Conservation (phyloP, 129 eudicot genomes). For the Oenanthe sinensis region DNA sequence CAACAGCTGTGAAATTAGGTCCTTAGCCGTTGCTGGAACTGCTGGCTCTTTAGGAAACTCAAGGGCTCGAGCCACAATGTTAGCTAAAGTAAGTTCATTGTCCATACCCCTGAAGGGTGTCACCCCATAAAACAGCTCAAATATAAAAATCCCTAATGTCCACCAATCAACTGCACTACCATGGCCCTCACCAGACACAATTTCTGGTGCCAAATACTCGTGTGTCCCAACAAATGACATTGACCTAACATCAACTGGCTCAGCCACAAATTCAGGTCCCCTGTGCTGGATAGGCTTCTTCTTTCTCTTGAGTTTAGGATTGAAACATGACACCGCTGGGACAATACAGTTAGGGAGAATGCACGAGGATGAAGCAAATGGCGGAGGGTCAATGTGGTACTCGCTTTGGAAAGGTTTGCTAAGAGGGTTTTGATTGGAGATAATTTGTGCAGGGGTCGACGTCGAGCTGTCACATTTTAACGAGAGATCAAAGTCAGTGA, state of each 20-base stretch:
- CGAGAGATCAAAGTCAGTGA: slow-evolving; percentile 87
- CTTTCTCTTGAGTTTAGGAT: slow-evolving; percentile 56
- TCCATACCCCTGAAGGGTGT: slow-evolving; percentile 84
- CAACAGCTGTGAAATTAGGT: slow-evolving; percentile 56
- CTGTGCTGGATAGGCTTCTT: slow-evolving; percentile 45
- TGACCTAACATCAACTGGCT: slow-evolving; percentile 76
- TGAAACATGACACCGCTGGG: slow-evolving; percentile 78
- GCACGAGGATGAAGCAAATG: slow-evolving; percentile 68
- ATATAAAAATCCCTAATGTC: slow-evolving; percentile 79
- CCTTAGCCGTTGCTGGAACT: slow-evolving; percentile 55
- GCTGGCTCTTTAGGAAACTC: slow-evolving; percentile 83
- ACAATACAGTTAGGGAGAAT: slow-evolving; percentile 84
- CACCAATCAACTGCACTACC: slow-evolving; percentile 99
- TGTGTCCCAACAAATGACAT: slow-evolving; percentile 99
- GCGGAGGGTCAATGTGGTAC: slow-evolving; percentile 33
- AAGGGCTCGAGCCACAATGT: slow-evolving; percentile 88
- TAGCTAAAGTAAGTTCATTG: slow-evolving; percentile 71
- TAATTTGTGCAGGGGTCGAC: slow-evolving; percentile 64
- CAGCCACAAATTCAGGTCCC: slow-evolving; percentile 75
- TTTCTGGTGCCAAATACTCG: slow-evolving; percentile 90
- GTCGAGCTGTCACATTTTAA: slow-evolving; percentile 65
- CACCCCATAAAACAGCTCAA: slow-evolving; percentile 76
- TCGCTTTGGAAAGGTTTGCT: slow-evolving; percentile 17
- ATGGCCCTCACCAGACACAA: slow-evolving; percentile 88
- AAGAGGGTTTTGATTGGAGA: slow-evolving; percentile 30